Conservation (phyloP, 345 rosid genomes). For the Carallia brachiata region DNA sequence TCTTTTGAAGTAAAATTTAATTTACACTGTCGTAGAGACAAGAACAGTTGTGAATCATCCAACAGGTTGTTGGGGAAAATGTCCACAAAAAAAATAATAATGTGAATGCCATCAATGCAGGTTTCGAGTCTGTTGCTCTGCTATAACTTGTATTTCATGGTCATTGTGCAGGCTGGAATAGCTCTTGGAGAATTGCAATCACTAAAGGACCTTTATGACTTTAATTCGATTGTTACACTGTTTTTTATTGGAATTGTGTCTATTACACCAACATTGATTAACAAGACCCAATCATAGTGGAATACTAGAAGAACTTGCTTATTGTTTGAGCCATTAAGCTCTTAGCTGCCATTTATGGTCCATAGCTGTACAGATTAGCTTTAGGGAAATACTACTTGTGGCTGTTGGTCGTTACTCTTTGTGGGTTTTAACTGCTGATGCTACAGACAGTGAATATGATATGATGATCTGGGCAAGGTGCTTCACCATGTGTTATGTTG, state of each 20-base stretch:
- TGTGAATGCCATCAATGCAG: background rate
- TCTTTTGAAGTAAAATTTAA: no score
- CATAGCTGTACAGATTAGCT: conserved; percentile 30
- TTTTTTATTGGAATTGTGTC: conserved; percentile 74
- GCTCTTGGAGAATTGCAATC: conserved; percentile 86
- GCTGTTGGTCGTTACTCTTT: conserved; percentile 11
- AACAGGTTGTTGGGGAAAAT: no score
- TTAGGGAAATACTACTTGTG: conserved; percentile 21
- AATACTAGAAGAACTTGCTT: conserved; percentile 3
- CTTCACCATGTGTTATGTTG: conserved; percentile 1
- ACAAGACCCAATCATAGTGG: conserved; percentile 44
- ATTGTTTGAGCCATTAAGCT: conserved; percentile 9
- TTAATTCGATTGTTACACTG: conserved; percentile 77
- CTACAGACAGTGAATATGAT: conserved; percentile 19
- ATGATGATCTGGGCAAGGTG: conserved; percentile 16
- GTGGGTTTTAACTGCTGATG: conserved; percentile 1
- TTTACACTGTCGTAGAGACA: no score
- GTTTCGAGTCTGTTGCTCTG: background rate
- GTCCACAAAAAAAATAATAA: no score
- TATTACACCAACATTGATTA: conserved; percentile 69
- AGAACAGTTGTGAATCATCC: no score
- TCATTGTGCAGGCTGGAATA: conserved; percentile 69
- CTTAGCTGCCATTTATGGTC: conserved; percentile 1
- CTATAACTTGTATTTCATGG: background rate
- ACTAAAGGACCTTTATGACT: conserved; percentile 77